Evolutionary conservation across 495 filamentous ascomycete genomes (phyloP).

Genomic region (Emericellopsis terricola): DNA sequence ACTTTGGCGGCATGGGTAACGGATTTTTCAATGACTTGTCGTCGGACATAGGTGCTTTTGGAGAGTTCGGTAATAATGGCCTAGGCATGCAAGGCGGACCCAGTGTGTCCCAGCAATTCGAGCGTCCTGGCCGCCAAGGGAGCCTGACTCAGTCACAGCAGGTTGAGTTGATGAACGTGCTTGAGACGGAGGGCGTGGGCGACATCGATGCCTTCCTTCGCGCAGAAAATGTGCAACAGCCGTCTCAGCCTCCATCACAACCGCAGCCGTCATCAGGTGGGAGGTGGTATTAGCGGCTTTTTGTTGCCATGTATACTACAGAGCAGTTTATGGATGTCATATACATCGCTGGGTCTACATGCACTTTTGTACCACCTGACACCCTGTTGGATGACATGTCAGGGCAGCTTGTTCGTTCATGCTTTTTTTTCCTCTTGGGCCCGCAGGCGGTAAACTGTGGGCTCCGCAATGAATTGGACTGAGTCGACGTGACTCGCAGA

Average conservation of each 20-base stretch:
- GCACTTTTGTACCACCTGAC: too few species aligned
- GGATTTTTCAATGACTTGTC: conserved; percentile 22
- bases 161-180: conserved; percentile 45
- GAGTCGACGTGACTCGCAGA: too few species aligned
- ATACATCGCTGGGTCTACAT: too few species aligned
- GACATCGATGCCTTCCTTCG: conserved; percentile 41
- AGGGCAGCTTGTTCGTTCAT: too few species aligned
- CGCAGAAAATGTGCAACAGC: neutral
- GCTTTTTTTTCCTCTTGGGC: too few species aligned
- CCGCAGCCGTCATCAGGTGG: too few species aligned
- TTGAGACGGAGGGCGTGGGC: conserved; percentile 44
- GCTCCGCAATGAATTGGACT: too few species aligned
- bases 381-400: too few species aligned
- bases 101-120: conserved; percentile 10
- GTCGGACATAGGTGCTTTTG: conserved; percentile 22
- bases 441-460: too few species aligned
- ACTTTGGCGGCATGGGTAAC: conserved; percentile 28
- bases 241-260: too few species aligned
- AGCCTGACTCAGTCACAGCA: conserved; percentile 56
- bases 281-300: neutral
- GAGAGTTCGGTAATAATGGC: conserved; percentile 17
- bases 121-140: conserved; percentile 29
- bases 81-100: conserved; percentile 10
- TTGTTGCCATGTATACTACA: too few species aligned
- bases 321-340: too few species aligned